Evolutionary conservation across 1,284 basidiomycete genomes (phyloP), one percentile per base, ranked within the genome.

Genomic region (Earliella scabrosa): DNA sequence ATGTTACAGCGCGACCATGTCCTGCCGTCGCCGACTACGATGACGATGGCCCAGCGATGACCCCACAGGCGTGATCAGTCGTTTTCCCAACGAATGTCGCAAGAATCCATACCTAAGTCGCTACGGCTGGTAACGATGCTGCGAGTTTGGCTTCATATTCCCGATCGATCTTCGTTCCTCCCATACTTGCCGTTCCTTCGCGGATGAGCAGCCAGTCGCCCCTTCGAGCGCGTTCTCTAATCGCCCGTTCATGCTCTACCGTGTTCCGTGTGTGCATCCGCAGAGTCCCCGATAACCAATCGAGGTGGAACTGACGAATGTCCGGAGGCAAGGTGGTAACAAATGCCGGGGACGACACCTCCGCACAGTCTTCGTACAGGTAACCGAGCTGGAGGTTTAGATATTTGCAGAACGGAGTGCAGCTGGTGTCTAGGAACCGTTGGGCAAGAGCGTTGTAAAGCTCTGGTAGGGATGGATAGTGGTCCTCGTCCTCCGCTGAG

Each of bases 391-490:
- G 52, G 11, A 48, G 2, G 31, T 35, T 32, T 23, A 53, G 45
- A 14, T 47, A 47, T 2, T 27, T 13, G 20, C 52, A 29, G 38
- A 47, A 47, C 13, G 20, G 8, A 9, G n/a, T 27, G 45, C 38
- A 40, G 21, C 47, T 45, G 35, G 52, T 53, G 31, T 53, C 52
- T 38, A 53, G 45, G 11, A 24, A 47, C 5, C 52, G 36, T 13
- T 53, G 52, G 13, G 52, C 52, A n/a, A 53, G 52, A 8, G 54
- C 54, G 38, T 36, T 51, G 49, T 56, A 51, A 10, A 56, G 44
- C 45, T 47, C 31, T n/a, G 38, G 31, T 14, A 51, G 44, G 8
- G 49, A 21, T 2, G 54, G 54, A 27, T 56, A 56, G 26, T 41
- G 44, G 27, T 41, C 48, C 18, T 20, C 13, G 36, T 38, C 54